These are phyloP conservation scores for Serendipita sp. DNA, from an alignment of 768 basidiomycete species.

Conservation along the genomic window DNA sequence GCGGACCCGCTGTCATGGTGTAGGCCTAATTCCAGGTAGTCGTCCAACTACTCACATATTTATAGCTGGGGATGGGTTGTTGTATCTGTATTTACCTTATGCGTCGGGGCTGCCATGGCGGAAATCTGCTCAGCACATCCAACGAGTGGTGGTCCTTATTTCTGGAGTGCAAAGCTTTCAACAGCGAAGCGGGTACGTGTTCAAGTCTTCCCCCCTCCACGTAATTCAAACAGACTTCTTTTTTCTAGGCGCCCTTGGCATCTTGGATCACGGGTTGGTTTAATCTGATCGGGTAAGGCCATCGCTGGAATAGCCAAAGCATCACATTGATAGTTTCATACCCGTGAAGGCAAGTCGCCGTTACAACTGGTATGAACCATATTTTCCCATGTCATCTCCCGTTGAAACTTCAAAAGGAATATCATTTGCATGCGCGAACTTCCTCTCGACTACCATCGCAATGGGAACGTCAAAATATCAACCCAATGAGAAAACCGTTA, in stretches of 20 bases:
- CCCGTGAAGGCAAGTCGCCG: constrained; percentile 39
- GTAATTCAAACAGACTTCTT: constrained; percentile 10
- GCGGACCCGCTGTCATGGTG: constrained; percentile 63
- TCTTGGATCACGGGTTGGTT: constrained; percentile 66
- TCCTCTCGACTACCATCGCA: constrained; percentile 48
- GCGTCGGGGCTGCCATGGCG: constrained; percentile 63
- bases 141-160: constrained; percentile 60
- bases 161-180: constrained; percentile 68
- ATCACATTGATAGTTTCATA: background rate
- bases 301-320: background rate
- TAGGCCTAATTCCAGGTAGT: background rate
- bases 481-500: constrained; percentile 40
- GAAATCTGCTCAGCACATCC: constrained; percentile 47
- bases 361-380: constrained; percentile 57
- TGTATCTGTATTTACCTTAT: constrained; percentile 48
- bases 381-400: constrained; percentile 6
- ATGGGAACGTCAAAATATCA: constrained; percentile 40
- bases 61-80: constrained; percentile 48
- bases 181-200: constrained; percentile 19
- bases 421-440: constrained; percentile 43
- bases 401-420: background rate
- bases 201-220: background rate
- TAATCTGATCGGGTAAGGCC: constrained; percentile 37
- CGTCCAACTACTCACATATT: background rate
- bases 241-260: constrained; percentile 36